Percentiles rank a stretch among this genome's conserved stretches.
Conservation (phyloP, 805 yeast species). For the Kuraishia borneana region DNA sequence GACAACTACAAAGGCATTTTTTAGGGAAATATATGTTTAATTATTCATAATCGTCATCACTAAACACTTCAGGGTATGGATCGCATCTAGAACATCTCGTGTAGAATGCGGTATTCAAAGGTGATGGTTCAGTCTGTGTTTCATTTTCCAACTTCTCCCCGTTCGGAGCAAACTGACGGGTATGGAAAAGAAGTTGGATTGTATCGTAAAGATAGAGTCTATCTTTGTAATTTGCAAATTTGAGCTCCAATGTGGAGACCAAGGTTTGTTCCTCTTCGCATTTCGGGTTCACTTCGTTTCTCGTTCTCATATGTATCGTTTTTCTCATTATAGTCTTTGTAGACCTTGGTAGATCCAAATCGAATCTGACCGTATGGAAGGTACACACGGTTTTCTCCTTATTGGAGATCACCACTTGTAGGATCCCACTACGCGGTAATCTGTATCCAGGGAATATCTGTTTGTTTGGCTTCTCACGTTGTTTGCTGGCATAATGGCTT, state of each 20-base stretch:
- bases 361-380: constrained; percentile 14
- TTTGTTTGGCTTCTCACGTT: constrained; percentile 1
- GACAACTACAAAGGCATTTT: constrained; percentile 34
- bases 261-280: constrained; percentile 3
- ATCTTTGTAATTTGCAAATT: constrained; percentile 14
- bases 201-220: constrained; percentile 18
- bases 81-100: not conserved
- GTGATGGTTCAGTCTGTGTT: not conserved
- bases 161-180: constrained; percentile 4
- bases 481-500: constrained; percentile 11
- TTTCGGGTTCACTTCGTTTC: not conserved
- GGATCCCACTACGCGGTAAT: constrained; percentile 14
- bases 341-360: constrained; percentile 12
- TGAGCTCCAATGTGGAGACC: constrained; percentile 15
- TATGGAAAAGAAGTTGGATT: constrained; percentile 17
- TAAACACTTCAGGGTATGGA: constrained; percentile 1
- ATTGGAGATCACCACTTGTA: constrained; percentile 19
- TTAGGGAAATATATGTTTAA: constrained; percentile 41
- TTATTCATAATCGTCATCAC: constrained; percentile 1
- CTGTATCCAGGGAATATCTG: constrained; percentile 15
- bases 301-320: constrained; percentile 9
- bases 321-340: constrained; percentile 16
- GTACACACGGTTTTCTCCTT: constrained; percentile 15
- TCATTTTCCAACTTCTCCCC: not conserved
- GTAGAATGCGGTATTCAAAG: constrained; percentile 1